Conservation (phyloP, 2,329 filamentous ascomycete genomes). For the Fusarium penzigii region DNA sequence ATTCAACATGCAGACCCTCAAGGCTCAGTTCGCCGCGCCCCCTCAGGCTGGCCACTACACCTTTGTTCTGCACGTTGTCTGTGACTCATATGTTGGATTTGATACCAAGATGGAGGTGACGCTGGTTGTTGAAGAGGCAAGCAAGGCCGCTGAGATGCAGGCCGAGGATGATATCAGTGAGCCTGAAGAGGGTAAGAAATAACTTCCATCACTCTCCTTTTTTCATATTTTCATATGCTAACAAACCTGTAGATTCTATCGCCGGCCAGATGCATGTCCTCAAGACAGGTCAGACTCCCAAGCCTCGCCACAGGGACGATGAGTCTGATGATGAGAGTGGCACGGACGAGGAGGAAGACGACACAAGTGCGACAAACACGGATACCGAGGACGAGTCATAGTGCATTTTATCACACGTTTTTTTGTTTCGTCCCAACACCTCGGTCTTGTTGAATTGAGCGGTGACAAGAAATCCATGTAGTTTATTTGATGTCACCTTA, state of each 20-base stretch:
- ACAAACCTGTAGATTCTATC: constrained; percentile 67
- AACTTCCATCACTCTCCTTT: not conserved
- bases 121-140: constrained; percentile 84
- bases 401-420: constrained; percentile 4
- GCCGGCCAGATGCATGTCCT: constrained; percentile 89
- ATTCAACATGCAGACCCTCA: constrained; percentile 92
- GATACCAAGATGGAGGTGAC: constrained; percentile 91
- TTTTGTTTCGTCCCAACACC: not conserved
- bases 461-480: not conserved
- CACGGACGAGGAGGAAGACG: constrained; percentile 67
- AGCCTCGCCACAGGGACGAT: constrained; percentile 58
- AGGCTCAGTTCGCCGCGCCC: constrained; percentile 95
- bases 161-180: constrained; percentile 96
- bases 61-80: constrained; percentile 91
- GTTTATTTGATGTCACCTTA: no score
- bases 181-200: constrained; percentile 84
- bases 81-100: constrained; percentile 93
- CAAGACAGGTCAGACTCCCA: constrained; percentile 67
- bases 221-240: constrained; percentile 16
- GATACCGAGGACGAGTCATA: constrained; percentile 65
- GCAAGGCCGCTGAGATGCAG: constrained; percentile 76
- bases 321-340: constrained; percentile 81
- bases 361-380: constrained; percentile 69
- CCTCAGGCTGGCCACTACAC: constrained; percentile 91
- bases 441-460: not conserved